Conservation (phyloP, 169 alveolate species). For the Cryptosporidium tyzzeri region DNA sequence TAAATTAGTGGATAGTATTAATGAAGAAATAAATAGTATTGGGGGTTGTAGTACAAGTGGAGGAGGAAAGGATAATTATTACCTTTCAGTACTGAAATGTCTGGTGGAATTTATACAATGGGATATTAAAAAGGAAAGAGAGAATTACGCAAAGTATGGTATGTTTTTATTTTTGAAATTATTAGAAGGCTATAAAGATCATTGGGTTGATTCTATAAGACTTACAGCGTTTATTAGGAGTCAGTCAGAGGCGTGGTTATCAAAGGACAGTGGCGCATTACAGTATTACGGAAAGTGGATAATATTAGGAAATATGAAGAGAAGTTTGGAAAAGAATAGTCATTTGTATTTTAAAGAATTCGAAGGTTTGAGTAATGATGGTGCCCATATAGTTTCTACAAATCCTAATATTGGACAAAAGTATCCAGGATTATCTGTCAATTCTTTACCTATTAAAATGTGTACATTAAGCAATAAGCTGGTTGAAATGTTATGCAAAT, state of each 20-base stretch:
- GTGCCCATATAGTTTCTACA: not conserved
- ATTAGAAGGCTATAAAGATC: conserved; percentile 14
- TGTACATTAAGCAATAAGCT: conserved; percentile 47
- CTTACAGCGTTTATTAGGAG: conserved; percentile 18
- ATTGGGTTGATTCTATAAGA: conserved; percentile 22
- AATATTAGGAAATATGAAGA: conserved; percentile 26
- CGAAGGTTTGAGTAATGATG: not conserved
- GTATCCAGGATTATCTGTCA: not conserved
- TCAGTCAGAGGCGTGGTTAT: conserved; percentile 36
- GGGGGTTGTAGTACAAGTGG: not conserved
- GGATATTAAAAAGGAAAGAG: conserved; percentile 73
- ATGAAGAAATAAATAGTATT: conserved; percentile 1
- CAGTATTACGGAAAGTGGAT: conserved; percentile 61
- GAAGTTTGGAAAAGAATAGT: conserved; percentile 15
- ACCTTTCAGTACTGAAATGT: conserved; percentile 14
- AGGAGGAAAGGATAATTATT: conserved; percentile 31
- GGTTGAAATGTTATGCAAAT: conserved; percentile 34
- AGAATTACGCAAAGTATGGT: conserved; percentile 61
- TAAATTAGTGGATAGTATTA: conserved; percentile 46
- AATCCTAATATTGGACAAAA: not conserved
- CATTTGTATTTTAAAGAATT: not conserved
- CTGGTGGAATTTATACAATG: conserved; percentile 49
- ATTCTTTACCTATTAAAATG: conserved; percentile 38
- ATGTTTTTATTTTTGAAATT: conserved; percentile 53
- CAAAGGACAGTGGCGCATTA: conserved; percentile 11